phyloP scores from a whole-genome alignment of 2,329 filamentous ascomycete species.

The Albophoma yamanashiensis region DNA sequence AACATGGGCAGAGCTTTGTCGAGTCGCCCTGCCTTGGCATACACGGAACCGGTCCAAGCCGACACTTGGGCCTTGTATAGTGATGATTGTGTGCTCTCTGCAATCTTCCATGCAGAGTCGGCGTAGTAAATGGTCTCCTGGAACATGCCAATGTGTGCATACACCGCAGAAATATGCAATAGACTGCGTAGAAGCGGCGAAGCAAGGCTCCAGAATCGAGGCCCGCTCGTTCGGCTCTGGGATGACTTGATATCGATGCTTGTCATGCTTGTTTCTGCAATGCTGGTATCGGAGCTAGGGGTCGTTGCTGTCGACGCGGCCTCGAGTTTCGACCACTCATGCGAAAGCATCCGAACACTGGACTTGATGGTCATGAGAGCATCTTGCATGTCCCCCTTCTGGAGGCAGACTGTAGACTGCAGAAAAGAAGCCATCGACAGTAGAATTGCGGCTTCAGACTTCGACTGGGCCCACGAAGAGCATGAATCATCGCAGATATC shows the following conservation, averaged over 20 bases:
- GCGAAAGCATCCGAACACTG: conserved; percentile 43
- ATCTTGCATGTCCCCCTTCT: conserved; percentile 46
- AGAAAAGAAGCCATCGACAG: conserved; percentile 34
- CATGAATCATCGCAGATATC: conserved; percentile 18
- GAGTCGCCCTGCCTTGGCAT: conserved; percentile 45
- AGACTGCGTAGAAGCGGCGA: conserved; percentile 62
- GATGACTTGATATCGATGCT: conserved; percentile 13
- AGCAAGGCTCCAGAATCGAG: conserved; percentile 72
- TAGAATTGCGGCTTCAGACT: conserved; percentile 19
- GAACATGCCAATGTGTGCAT: conserved; percentile 75
- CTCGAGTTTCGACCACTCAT: conserved; percentile 45
- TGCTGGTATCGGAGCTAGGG: conserved; percentile 14
- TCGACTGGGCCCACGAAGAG: conserved; percentile 22
- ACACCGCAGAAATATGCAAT: conserved; percentile 64
- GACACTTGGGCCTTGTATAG: conserved; percentile 45
- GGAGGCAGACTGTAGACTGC: conserved; percentile 54
- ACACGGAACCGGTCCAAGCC: conserved; percentile 44
- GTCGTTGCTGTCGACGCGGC: conserved; percentile 9
- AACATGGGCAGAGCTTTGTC: conserved; percentile 47
- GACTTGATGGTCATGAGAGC: conserved; percentile 48
- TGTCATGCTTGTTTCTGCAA: conserved; percentile 17
- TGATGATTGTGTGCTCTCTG: conserved; percentile 53
- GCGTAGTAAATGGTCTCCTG: conserved; percentile 83
- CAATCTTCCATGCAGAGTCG: conserved; percentile 72
- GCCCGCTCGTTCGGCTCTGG: conserved; percentile 21